Conservation (phyloP, 805 yeast genomes). For the Cyberlindnera xylosilytica region DNA sequence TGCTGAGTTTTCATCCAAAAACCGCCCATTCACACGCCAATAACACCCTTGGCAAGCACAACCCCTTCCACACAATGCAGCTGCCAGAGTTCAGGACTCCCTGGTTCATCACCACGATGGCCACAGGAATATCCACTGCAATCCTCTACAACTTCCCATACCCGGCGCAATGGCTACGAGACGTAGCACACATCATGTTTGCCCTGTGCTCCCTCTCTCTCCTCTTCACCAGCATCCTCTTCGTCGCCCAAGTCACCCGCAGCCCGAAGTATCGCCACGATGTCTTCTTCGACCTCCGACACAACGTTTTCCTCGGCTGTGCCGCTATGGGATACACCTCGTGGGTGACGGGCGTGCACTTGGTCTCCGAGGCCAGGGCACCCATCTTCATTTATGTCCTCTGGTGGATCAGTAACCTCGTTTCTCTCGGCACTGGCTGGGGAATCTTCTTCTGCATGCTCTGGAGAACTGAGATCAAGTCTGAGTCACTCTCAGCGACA, state of each 20-base stretch:
- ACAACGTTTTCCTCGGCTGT: conserved; percentile 71
- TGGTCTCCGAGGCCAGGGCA: conserved; percentile 34
- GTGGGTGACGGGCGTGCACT: conserved; percentile 53
- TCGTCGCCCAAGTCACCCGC: conserved; percentile 34
- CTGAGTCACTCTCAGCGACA: conserved; percentile 48
- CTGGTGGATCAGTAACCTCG: conserved; percentile 68
- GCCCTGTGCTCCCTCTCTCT: conserved; percentile 51
- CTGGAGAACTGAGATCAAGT: conserved; percentile 30
- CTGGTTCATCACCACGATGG: conserved; percentile 83
- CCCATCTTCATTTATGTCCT: conserved; percentile 51
- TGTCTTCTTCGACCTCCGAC: conserved; percentile 33
- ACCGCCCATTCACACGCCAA: too few relatives aligned
- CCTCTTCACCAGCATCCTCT: conserved; percentile 39
- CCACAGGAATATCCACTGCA: conserved; percentile 69
- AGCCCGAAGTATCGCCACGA: conserved; percentile 29
- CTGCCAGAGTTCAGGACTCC: conserved; percentile 9
- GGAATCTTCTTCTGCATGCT: conserved; percentile 45
- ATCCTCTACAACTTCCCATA: conserved; percentile 67
- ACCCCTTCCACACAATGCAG: background rate
- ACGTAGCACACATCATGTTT: conserved; percentile 61
- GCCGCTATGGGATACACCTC: conserved; percentile 78
- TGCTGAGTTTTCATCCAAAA: too few relatives aligned
- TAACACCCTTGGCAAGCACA: too few relatives aligned
- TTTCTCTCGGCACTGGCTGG: conserved; percentile 60
- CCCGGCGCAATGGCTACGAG: conserved; percentile 52